phyloP scores from a whole-genome alignment of 2,329 filamentous ascomycete species.

The Aspergillus fumigatiaffinis region DNA sequence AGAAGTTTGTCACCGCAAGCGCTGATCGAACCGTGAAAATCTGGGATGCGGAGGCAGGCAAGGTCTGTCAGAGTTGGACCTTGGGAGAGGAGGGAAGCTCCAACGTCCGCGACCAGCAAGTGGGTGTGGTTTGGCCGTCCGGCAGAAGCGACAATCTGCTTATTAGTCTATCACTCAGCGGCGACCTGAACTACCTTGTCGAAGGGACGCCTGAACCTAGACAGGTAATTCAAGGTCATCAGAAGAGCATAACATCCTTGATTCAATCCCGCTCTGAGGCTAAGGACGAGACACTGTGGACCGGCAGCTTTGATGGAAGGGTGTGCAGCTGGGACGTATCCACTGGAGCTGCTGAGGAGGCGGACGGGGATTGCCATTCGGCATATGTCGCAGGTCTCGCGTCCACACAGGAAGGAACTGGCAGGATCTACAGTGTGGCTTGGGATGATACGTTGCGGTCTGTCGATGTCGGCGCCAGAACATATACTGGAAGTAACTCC shows the following conservation, averaged over 20 bases:
- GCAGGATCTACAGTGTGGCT: constrained; percentile 75
- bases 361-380: constrained; percentile 78
- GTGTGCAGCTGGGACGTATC: constrained; percentile 78
- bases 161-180: constrained; percentile 82
- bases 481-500: constrained; percentile 65
- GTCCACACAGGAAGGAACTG: constrained; percentile 45
- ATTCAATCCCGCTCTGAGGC: constrained; percentile 50
- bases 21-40: constrained; percentile 92
- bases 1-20: constrained; percentile 81
- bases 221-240: constrained; percentile 77
- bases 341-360: constrained; percentile 62
- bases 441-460: constrained; percentile 91
- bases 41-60: constrained; percentile 82
- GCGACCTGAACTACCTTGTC: constrained; percentile 84
- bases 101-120: constrained; percentile 80
- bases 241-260: constrained; percentile 83
- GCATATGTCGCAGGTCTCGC: constrained; percentile 81
- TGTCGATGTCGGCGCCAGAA: constrained; percentile 69
- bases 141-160: constrained; percentile 80
- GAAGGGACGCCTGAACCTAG: constrained; percentile 67
- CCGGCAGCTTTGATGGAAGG: constrained; percentile 87
- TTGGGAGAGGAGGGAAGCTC: constrained; percentile 70
- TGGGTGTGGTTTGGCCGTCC: constrained; percentile 86
- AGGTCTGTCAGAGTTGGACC: constrained; percentile 75
- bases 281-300: constrained; percentile 64